Base-by-base conservation (phyloP, 148 eudicot species). In the Dianthus caryophyllus region DNA sequence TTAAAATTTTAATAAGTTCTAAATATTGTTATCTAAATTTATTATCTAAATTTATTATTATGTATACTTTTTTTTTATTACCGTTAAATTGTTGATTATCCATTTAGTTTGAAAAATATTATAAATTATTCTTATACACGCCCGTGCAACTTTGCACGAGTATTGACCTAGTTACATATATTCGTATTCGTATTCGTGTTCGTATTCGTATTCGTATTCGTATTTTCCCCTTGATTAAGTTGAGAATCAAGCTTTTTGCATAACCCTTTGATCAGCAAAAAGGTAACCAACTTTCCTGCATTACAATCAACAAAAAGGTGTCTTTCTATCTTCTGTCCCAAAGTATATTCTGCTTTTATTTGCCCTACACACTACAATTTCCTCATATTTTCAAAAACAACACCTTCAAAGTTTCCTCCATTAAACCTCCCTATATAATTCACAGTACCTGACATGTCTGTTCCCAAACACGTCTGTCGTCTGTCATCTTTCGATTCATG, bases 331-430 rank as follows among this genome's bases (percentile, higher is more conserved):
- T 65, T 30, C 39, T 71, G 71, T 75, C 66, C 71, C 75, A 76
- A 76, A 71, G 79, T 39, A 76, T 76, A 76, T 76, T 76, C 79
- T 71, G 25, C 55, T 75, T 66, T 71, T 59, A 51, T 71, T 76
- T 75, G 78, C 61, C 61, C 61, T n/a, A 65, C 3, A 70, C 56
- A 70, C 67, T 61, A 65, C 61, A 31, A n/a, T 24, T 56, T 56
- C 50, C 58, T 65, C 17, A 3, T 6, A 5, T 51, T 36, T 27
- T 33, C 21, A 49, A 17, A 29, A 33, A 31, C 16, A 53, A 13
- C 30, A 70, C 24, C 74, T 31, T 22, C 54, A 64, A 56, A 63
- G 64, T 48, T 55, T 63, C 56, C 18, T 25, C 14, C 14, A 52
- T 29, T 27, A 29, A 10, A 10, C 50, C 38, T 22, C n/a, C 21